Base-by-base conservation (phyloP, 169 alveolate genomes). In the Plasmodium coatneyi region DNA sequence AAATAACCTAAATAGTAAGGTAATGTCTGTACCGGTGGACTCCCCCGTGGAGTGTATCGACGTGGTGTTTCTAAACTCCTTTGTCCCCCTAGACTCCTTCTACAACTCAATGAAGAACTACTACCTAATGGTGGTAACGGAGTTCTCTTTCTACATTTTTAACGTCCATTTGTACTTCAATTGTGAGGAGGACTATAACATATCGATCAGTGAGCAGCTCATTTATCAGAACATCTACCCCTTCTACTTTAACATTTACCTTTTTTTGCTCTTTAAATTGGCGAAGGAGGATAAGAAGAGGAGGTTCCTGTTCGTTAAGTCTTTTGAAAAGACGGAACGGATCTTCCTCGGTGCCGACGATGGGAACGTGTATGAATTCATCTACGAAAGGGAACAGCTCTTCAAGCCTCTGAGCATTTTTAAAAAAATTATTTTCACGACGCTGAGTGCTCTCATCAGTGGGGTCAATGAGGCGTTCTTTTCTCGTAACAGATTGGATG, bases 141-240 rank as follows among this genome's bases (percentile, higher is more conserved):
- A 66, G 19, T 43, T 43, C 2, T 70, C 95, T 2, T 91, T 91
- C 60, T 91, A 70, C 54, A 71, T 91, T 80, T 91, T 70, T 34
- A 91, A 91, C 22, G 82, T 91, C 7, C 95, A 91, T 71, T 43
- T 91, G 32, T 91, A 91, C 25, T 91, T 91, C 34, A 91, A 91
- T 34, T 91, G 95, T 91, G 95, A 80, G 54, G 95, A 91, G 41
- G 95, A 81, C 25, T 91, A 32, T 56, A 70, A 80, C 41, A 39
- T 91, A 6, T 70, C 95, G 0, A 39, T 71, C 2, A 82, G 79
- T 71, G 95, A 91, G 60, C 76, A 71, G 19, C 54, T 81, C 4
- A 54, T 91, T 0, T 91, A 91, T 28, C 92, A 91, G 74, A 71
- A 16, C 32, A 52, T 91, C 3, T 91, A 91, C 56, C 95, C 95